phyloP scores from a whole-genome alignment of 169 alveolate species.

The Cyclospora cayetanensis region DNA sequence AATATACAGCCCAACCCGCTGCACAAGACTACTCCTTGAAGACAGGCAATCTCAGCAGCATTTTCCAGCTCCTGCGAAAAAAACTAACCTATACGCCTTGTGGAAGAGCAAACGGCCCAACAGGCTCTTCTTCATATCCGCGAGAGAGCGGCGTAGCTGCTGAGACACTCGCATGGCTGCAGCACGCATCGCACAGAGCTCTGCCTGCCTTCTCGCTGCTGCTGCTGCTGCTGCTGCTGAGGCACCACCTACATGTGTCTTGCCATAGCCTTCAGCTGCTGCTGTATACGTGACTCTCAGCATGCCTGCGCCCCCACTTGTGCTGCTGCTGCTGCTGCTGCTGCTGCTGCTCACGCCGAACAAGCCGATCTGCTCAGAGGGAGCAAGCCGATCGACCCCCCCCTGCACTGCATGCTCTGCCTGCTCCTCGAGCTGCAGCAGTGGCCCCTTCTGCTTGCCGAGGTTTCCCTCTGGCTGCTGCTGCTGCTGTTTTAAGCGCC shows the following conservation, averaged over 20 bases:
- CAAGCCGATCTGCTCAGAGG: no score
- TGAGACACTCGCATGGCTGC: slow-evolving; percentile 41
- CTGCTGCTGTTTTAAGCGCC: slow-evolving; percentile 9
- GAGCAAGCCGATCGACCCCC: no score
- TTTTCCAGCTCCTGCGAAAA: no score
- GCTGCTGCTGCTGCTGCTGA: slow-evolving; percentile 39
- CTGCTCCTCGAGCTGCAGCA: slow-evolving; percentile 35
- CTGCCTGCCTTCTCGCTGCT: slow-evolving; percentile 1
- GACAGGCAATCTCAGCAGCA: no score
- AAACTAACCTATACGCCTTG: slow-evolving; percentile 8
- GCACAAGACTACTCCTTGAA: no score
- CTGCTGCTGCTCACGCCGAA: not conserved
- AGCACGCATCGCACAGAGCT: slow-evolving; percentile 18
- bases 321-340: slow-evolving; percentile 15
- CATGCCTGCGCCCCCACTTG: not conserved
- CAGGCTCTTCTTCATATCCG: not conserved
- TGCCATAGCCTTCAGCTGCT: not conserved
- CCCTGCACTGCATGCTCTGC: no score
- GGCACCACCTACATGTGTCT: no score
- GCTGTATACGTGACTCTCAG: not conserved
- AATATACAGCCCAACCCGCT: no score
- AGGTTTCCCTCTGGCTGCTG: not conserved
- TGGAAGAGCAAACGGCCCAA: slow-evolving; percentile 17
- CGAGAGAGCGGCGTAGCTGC: slow-evolving; percentile 27
- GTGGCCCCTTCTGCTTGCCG: not conserved